phyloP scores from a whole-genome alignment of 2,329 filamentous ascomycete species.

The Fusarium sp. region DNA sequence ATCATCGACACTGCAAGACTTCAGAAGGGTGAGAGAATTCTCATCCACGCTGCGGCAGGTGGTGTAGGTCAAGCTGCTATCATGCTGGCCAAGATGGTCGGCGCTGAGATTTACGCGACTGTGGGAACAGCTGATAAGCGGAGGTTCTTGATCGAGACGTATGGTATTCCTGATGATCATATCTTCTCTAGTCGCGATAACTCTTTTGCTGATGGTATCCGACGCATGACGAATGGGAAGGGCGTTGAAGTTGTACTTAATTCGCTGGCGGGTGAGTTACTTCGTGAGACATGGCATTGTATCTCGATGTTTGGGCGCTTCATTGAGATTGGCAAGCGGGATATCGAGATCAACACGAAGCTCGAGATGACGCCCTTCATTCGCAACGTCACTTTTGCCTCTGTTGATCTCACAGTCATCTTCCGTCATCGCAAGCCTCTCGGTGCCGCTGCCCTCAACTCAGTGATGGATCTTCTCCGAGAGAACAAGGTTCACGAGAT shows the following conservation, averaged over 20 bases:
- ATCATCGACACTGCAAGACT: not conserved
- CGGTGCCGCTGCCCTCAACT: not conserved
- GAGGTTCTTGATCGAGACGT: slow-evolving; percentile 33
- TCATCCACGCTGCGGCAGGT: not conserved
- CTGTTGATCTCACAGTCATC: slow-evolving; percentile 4
- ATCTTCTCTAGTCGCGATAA: slow-evolving; percentile 40
- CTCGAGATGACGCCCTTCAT: slow-evolving; percentile 49
- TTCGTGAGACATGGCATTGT: slow-evolving; percentile 46
- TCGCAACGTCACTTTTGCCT: slow-evolving; percentile 13
- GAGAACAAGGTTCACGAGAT: not conserved
- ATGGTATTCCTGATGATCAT: slow-evolving; percentile 43
- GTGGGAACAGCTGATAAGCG: not conserved
- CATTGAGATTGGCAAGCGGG: slow-evolving; percentile 48
- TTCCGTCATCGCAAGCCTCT: not conserved
- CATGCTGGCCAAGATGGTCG: not conserved
- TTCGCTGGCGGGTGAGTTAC: slow-evolving; percentile 42
- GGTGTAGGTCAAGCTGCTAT: not conserved
- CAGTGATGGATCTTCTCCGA: not conserved
- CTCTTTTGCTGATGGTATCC: not conserved
- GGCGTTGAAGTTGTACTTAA: slow-evolving; percentile 48
- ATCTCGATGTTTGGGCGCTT: slow-evolving; percentile 47
- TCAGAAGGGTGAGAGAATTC: not conserved
- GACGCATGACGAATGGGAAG: slow-evolving; percentile 28
- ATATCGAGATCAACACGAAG: slow-evolving; percentile 35
- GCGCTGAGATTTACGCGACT: slow-evolving; percentile 31